Evolutionary conservation across 2,329 filamentous ascomycete species (phyloP), one percentile per base, ranked within the genome.

Genomic region (Pseudogymnoascus sp.): DNA sequence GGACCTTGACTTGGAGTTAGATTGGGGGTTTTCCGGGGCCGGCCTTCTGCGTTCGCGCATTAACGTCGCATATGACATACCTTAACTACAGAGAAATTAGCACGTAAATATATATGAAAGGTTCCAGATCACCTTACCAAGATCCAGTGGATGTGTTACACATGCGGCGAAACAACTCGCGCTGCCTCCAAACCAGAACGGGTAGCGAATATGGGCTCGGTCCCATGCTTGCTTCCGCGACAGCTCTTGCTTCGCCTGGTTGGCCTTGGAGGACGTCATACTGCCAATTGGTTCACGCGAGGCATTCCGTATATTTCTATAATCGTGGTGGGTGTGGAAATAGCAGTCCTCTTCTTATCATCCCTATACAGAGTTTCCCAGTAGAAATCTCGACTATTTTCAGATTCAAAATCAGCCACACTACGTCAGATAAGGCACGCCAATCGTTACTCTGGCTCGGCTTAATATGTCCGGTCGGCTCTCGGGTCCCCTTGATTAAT

Each of bases 111-210:
- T 19, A 22, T 55, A 55, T 35, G 2, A 33, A 35, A 22, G 5
- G 16, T 35, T 28, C 63, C 30, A 68, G 64, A 62, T n/a, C 52
- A 64, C 79, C 88, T 75, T 82, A 95, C 91, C 85, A 67, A 97
- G 81, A 83, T 97, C 92, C 72, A 97, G 80, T 59, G 93, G 93
- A 81, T 97, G 93, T 30, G 93, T 97, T 58, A 96, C 90, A 69
- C 86, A 88, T 49, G 93, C 92, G 38, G 93, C 93, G 80, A 94
- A 88, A 73, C 91, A 95, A 72, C 90, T 94, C 60, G 93, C 92
- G 73, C 91, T 96, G 62, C 94, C 94, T 66, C 94, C 94, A 75
- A 99, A 97, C 94, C 93, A 97, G 76, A 93, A 93, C 8, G 90
- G 90, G 77, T 93, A 93, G 30, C 70, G 67, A 22, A 78, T 62